Conservation (phyloP, 1,284 basidiomycete species). For the Pseudozyma thailandica region DNA sequence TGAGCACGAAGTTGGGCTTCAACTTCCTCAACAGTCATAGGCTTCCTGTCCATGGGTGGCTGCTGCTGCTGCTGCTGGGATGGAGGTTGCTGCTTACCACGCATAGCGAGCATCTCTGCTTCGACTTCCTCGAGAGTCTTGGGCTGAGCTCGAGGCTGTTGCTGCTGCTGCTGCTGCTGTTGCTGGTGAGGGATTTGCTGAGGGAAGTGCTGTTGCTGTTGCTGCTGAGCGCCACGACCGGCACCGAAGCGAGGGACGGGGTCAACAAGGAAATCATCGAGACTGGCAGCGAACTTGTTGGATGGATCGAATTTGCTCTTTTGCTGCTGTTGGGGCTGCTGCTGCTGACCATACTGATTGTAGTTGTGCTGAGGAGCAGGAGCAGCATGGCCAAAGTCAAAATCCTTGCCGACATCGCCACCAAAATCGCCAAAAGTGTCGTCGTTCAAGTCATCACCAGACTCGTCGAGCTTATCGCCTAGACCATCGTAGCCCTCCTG, state of each 20-base stretch:
- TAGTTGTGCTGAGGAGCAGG: conserved; percentile 20
- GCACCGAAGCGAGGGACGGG: conserved; percentile 49
- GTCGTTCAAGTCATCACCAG: conserved; percentile 71
- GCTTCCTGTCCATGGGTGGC: conserved; percentile 65
- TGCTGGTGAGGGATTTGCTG: conserved; percentile 7
- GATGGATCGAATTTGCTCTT: conserved; percentile 40
- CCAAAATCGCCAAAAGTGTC: conserved; percentile 83
- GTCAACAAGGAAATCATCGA: conserved; percentile 66
- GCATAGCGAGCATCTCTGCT: conserved; percentile 67
- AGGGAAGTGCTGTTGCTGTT: conserved; percentile 17
- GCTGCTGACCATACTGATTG: conserved; percentile 16
- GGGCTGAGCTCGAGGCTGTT: conserved; percentile 46
- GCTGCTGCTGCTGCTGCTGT: conserved; percentile 31
- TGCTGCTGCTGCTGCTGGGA: conserved; percentile 9
- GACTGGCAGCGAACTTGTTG: conserved; percentile 61
- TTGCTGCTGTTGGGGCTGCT: conserved; percentile 21
- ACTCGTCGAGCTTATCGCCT: conserved; percentile 84
- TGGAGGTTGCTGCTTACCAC: conserved; percentile 16
- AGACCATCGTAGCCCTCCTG: conserved; percentile 90
- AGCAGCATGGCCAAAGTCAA: conserved; percentile 78
- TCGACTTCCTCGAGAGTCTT: conserved; percentile 69
- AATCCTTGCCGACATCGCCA: conserved; percentile 77
- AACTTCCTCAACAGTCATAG: conserved; percentile 88
- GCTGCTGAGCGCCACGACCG: conserved; percentile 31
- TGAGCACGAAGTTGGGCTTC: conserved; percentile 78